phyloP scores from a whole-genome alignment of 192 early-diverging fungal genomes.

The Coemansia nantahalensis region DNA sequence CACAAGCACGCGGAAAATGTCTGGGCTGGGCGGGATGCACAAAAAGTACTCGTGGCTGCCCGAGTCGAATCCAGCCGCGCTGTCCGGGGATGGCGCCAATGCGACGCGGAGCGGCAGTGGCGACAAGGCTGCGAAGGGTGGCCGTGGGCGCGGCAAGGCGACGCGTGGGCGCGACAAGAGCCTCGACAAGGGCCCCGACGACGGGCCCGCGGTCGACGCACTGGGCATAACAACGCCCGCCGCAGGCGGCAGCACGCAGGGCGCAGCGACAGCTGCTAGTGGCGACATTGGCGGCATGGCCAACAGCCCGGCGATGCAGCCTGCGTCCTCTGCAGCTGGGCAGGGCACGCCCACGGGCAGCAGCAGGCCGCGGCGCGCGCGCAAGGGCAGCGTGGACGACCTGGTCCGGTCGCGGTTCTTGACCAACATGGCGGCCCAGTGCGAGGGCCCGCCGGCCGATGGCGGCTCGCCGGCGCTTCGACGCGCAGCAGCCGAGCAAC shows the following conservation, averaged over 20 bases:
- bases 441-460: conserved; percentile 6
- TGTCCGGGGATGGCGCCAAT: conserved; percentile 31
- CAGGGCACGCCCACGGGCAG: not conserved
- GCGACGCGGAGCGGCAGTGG: conserved; percentile 15
- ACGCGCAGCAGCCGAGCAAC: conserved; percentile 5
- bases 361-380: conserved; percentile 17
- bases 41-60: conserved; percentile 55
- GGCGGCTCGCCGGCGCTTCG: conserved; percentile 5
- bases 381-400: conserved; percentile 52
- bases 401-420: conserved; percentile 45
- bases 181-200: not conserved
- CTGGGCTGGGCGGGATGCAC: conserved; percentile 27
- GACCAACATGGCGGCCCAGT: conserved; percentile 9
- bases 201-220: conserved; percentile 4
- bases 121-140: conserved; percentile 14
- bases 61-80: conserved; percentile 43
- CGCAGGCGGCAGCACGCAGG: not conserved
- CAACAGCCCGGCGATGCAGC: not conserved
- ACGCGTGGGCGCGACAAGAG: not conserved
- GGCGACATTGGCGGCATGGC: not conserved
- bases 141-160: conserved; percentile 4
- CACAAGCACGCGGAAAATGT: no score
- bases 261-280: not conserved
- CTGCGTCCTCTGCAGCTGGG: not conserved
- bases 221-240: conserved; percentile 17